These are phyloP conservation scores for Scalesia atractyloides DNA, from an alignment of 129 eudicot species.

Conservation along the genomic window DNA sequence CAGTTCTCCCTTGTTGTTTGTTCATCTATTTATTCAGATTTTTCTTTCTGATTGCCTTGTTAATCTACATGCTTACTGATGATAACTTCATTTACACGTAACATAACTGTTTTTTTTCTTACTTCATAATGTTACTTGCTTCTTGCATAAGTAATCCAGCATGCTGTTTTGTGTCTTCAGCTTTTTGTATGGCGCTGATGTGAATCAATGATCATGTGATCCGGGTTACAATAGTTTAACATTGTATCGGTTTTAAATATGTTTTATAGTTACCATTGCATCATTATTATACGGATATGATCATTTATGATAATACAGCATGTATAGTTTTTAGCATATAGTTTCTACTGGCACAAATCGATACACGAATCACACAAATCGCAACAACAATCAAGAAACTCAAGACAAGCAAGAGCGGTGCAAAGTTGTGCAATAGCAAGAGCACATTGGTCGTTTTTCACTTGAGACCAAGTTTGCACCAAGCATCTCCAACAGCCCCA, in stretches of 20 bases:
- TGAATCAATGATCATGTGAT: neutral
- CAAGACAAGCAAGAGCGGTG: constrained; percentile 75
- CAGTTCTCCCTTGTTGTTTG: constrained; percentile 13
- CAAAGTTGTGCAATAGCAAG: constrained; percentile 61
- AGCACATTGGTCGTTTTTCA: constrained; percentile 57
- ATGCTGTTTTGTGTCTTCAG: constrained; percentile 12
- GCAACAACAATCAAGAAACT: constrained; percentile 60
- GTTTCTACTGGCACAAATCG: constrained; percentile 23
- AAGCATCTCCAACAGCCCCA: constrained; percentile 74
- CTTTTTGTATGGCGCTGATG: neutral
- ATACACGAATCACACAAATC: constrained; percentile 57
- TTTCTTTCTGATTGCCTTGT: constrained; percentile 27
- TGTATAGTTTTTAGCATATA: neutral
- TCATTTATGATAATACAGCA: neutral
- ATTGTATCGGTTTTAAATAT: no score
- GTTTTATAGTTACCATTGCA: no score
- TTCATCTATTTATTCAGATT: constrained; percentile 21
- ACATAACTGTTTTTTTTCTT: constrained; percentile 18
- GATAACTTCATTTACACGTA: constrained; percentile 15
- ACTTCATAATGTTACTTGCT: constrained; percentile 9
- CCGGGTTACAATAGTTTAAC: no score
- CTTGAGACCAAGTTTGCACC: constrained; percentile 42
- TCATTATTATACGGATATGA: neutral
- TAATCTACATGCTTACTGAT: constrained; percentile 28
- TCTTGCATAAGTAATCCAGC: constrained; percentile 9